Base-by-base conservation (phyloP, 176 grass and related monocot genomes). In the Elymus sibiricus region DNA sequence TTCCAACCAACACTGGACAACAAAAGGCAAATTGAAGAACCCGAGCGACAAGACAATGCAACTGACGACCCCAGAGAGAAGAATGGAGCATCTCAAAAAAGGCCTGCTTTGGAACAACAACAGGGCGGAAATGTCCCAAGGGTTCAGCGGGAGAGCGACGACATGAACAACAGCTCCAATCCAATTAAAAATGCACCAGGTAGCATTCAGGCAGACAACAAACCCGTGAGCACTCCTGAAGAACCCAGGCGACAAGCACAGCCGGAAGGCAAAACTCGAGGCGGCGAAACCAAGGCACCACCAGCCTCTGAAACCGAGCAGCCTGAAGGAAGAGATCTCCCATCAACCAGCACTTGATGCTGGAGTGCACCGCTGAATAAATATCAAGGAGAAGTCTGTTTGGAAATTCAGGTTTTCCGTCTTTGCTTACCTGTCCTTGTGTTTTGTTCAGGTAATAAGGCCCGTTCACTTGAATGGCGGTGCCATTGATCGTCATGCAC, bases 361-460 rank as follows among this genome's bases (percentile, higher is more conserved):
- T 32, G 49, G 31, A 82, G 46, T 53, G 28, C 43, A 8, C 19
- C 34, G 16, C 42, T 44, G 65, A 82, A 86, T 78, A 86, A 86
- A 44, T 40, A 27, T 29, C 25, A 63, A 61, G 37, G 26, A 40
- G 39, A 27, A 25, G 19, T 26, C 26, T 16, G 49, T 64, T 63
- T 71, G 17, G 35, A 1, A 3, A 35, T 16, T 53, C 49, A 19
- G n/a, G n/a, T n/a, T n/a, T 37, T 32, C 44, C 59, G 37, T 28
- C 12, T 12, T 16, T 9, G n/a, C n/a, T n/a, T n/a, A n/a, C n/a
- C 5, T 29, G 8, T 53, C 61, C 37, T 83, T 84, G 7, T 6
- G 0, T 72, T 17, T 24, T 46, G 68, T 28, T 61, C 63, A 37
- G 22, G 70, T 77, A 86, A 83, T 80, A 84, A 74, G 67, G 79